Base-by-base conservation (phyloP, 257 asterid genomes). In the Nicotiana tabacum region DNA sequence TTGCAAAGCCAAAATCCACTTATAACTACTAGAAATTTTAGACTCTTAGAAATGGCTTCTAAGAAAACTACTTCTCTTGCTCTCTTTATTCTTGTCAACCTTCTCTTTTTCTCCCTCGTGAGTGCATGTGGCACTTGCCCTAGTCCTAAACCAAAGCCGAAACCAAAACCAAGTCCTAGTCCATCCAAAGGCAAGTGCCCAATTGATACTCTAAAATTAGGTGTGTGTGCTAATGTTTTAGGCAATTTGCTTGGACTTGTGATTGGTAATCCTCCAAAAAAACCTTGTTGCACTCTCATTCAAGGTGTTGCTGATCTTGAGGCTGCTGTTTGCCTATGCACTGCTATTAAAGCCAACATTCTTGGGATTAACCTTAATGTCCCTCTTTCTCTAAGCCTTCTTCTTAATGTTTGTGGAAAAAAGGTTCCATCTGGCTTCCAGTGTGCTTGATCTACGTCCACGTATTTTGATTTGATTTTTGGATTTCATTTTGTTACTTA, bases 291-390 rank as follows among this genome's bases (percentile, higher is more conserved):
- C 78, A 57, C 72, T 51, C 91, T 91, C 51, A 76, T 91, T 58
- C 16, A 87, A 78, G 94, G 92, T 4, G 83, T 92, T 74, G 88
- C 66, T 21, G 93, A 92, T 30, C 82, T 89, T 0, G 93, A 91
- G 53, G 95, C 93, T 0, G 97, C 93, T 4, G 65, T 85, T 65
- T 91, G 95, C 87, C 90, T 92, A 46, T 92, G 97, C 89, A 92
- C 92, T 6, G 95, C 95, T 60, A 83, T 92, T 61, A 90, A 86
- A 81, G 95, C 95, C 2, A 91, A 91, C 5, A 5, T 91, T 83
- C 82, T 92, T 80, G 95, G 94, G 16, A 91, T 91, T 69, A 87
- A 91, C 87, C 91, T 91, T 27, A 89, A 90, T 74, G 62, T 91
- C 74, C 93, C 93, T 16, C 12, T 91, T 84, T 89, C 93, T 13